Conservation (phyloP, 495 filamentous ascomycete species). For the Daldinia loculata region DNA sequence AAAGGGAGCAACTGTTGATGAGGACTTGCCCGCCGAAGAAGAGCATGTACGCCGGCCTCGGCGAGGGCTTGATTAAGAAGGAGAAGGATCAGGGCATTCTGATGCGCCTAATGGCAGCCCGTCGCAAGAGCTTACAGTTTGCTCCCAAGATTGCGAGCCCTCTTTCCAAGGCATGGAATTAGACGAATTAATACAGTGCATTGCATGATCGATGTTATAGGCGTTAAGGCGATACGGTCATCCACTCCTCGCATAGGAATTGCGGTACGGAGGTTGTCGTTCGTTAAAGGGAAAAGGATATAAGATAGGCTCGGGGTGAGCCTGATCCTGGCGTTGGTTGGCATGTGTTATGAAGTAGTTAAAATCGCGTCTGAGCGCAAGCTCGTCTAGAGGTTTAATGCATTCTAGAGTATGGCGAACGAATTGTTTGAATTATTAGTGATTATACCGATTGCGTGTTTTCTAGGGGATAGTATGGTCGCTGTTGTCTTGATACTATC, state of each 20-base stretch:
- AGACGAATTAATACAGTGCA: background rate
- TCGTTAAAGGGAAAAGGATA: slow-evolving; percentile 2
- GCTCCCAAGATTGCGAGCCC: slow-evolving; percentile 82
- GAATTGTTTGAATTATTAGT: too few relatives aligned
- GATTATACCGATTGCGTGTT: too few relatives aligned
- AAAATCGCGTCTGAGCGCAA: too few relatives aligned
- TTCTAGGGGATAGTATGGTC: too few relatives aligned
- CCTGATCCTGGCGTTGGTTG: too few relatives aligned
- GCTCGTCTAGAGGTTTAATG: too few relatives aligned
- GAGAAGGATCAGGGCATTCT: slow-evolving; percentile 63
- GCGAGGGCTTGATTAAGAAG: slow-evolving; percentile 45
- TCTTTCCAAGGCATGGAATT: slow-evolving; percentile 63
- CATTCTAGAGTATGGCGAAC: too few relatives aligned
- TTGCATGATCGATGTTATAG: background rate
- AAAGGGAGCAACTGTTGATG: slow-evolving; percentile 65
- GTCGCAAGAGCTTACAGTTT: slow-evolving; percentile 84
- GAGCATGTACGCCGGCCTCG: slow-evolving; percentile 54
- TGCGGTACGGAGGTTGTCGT: slow-evolving; percentile 5
- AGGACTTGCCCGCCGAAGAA: slow-evolving; percentile 79
- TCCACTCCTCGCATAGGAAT: slow-evolving; percentile 3
- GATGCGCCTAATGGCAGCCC: slow-evolving; percentile 73
- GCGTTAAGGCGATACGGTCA: background rate
- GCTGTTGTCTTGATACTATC: too few relatives aligned
- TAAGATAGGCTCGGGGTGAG: background rate
- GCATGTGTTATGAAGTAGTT: too few relatives aligned